Evolutionary conservation across 2,329 filamentous ascomycete genomes (phyloP).

Genomic region (Aspergillus sp.): DNA sequence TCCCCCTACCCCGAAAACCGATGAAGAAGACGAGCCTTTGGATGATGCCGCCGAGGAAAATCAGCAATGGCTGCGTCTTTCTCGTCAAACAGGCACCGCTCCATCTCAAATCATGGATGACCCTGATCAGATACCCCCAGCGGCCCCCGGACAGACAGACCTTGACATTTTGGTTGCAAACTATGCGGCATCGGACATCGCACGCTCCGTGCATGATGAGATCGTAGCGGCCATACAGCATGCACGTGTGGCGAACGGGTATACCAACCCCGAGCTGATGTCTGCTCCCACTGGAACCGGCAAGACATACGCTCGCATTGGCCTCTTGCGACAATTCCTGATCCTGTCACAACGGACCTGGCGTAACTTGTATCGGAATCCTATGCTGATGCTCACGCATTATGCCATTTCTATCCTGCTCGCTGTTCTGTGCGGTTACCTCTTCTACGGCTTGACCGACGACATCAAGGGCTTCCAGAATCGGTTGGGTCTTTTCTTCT

Average conservation of each 20-base stretch:
- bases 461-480: conserved; percentile 99
- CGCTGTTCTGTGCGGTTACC: conserved; percentile 88
- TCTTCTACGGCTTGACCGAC: conserved; percentile 95
- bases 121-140: conserved; percentile 60
- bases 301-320: conserved; percentile 78
- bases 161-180: conserved; percentile 77
- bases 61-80: conserved; percentile 63
- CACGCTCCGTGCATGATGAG: conserved; percentile 71
- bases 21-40: conserved; percentile 59
- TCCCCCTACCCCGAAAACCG: conserved; percentile 62
- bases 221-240: conserved; percentile 68
- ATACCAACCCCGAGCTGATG: conserved; percentile 58
- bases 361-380: conserved; percentile 96
- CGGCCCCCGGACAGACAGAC: conserved; percentile 68
- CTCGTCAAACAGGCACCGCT: conserved; percentile 55
- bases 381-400: conserved; percentile 96
- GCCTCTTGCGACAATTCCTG: conserved; percentile 77
- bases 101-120: conserved; percentile 69
- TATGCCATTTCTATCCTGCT: conserved; percentile 96
- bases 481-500: conserved; percentile 94
- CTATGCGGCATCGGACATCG: conserved; percentile 77
- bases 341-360: conserved; percentile 91
- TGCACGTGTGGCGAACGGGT: conserved; percentile 69
- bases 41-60: conserved; percentile 53
- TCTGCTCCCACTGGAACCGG: conserved; percentile 58